Evolutionary conservation across 140 eudicot genomes (phyloP), one percentile per base, ranked within the genome.

Genomic region (Stevia rebaudiana): DNA sequence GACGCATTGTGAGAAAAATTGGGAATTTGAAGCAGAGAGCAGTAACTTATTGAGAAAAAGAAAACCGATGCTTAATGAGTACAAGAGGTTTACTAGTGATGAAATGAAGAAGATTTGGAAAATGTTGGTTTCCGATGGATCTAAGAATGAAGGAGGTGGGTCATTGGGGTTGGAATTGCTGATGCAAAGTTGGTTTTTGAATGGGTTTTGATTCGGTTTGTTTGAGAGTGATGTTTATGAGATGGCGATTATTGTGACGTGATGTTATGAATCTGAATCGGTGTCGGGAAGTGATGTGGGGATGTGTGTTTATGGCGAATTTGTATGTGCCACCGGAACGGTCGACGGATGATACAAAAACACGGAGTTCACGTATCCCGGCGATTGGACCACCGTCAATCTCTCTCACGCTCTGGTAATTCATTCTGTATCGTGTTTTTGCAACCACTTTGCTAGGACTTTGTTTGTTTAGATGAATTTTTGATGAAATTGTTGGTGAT

Each of bases 1-100:
- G 97, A 55, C 97, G 87, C 94, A 90, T 87, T 69, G 97, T 90
- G 68, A 90, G 86, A 19, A 90, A 90, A 1, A 90, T 84, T 19
- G 97, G 97, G 76, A 82, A 90, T 18, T 85, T 80, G 44, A 90
- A 90, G 10, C 85, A 21, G 97, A 87, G 57, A 90, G 82, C 16
- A 90, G 62, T 33, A 84, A 65, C 30, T 90, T 90, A 83, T 90
- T 90, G 39, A 90, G 78, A 18, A 90, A 86, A 15, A 90, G 85
- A 11, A 90, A 95, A 1, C 97, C 97, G 18, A 90, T 90, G 82
- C 87, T 90, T 35, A 90, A 78, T 11, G 95, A 82, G 79, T 90
- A 90, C 97, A 95, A 90, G 11, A 87, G 76, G 72, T 80, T 62
- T 6, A 90, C 70, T 1, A 90, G 79, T n/a, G 84, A 65, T 6